Evolutionary conservation across 1,284 basidiomycete species (phyloP), one percentile per base, ranked within the genome.

Genomic region (Ustilago curta): DNA sequence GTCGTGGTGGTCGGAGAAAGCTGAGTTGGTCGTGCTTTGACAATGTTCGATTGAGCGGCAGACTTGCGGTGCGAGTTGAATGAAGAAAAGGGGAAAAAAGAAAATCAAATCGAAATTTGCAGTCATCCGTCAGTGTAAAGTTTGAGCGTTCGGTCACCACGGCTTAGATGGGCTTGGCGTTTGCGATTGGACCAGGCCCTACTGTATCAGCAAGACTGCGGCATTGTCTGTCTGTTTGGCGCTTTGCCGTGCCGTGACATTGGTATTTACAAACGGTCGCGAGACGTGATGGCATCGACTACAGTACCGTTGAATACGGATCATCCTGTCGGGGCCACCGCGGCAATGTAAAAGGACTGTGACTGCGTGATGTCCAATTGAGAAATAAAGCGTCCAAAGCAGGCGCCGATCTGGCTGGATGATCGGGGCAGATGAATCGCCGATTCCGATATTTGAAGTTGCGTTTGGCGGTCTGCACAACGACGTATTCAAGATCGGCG

Each of bases 121-220:
- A 29, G n/a, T 37, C 14, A n/a, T 37, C 14, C 14, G 11, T 47
- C 29, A 2, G 6, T 18, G 45, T 47, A 16, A 4, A 18, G 18
- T n/a, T 8, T 27, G 8, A 3, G 31, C 9, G 8, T 47, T 52
- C 65, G 59, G 65, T 58, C 37, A 59, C 55, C 47, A 69, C 66
- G 59, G 66, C 45, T 69, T 69, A 62, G 55, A 58, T 59, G 66
- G 65, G 44, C 23, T 18, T 37, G 21, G 35, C 35, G 35, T 29
- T 4, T 16, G 44, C 12, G 25, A 25, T 25, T 45, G 14, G 23
- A 12, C 43, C 23, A 25, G 14, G 6, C 12, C 4, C n/a, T n/a
- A n/a, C n/a, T n/a, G n/a, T n/a, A n/a, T n/a, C n/a, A n/a, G 12
- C 12, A 45, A 45, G 31, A 48, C 43, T 45, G 43, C 43, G 43